Percentiles rank a stretch among this genome's conserved stretches.
Conservation (phyloP, 2,329 filamentous ascomycete species). For the Neonectria sp. region DNA sequence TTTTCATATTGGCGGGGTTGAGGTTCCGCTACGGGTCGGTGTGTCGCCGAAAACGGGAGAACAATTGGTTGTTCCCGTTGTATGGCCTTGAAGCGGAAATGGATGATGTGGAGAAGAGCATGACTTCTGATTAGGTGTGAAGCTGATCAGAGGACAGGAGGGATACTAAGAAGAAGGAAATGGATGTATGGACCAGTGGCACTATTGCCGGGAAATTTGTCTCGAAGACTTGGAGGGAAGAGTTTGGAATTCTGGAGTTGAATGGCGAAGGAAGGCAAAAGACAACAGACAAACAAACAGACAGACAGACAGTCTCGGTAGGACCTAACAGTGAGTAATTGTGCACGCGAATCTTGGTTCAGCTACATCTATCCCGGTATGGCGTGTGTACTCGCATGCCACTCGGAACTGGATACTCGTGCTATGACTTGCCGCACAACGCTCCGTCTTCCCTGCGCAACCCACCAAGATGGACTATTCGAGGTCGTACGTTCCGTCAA, state of each 20-base stretch:
- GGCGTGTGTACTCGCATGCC: neutral
- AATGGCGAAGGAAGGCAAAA: neutral
- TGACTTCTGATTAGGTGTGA: neutral
- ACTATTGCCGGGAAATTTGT: slow-evolving; percentile 3
- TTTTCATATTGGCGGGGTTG: neutral
- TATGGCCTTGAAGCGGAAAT: neutral
- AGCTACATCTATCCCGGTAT: neutral
- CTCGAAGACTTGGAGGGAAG: neutral
- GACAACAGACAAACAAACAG: slow-evolving; percentile 1
- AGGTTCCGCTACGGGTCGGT: neutral
- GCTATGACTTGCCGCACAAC: neutral
- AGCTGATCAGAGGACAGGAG: neutral
- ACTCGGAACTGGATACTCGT: neutral
- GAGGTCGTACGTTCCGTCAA: neutral
- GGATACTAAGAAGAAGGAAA: neutral
- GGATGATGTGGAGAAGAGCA: neutral
- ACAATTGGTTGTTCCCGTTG: no score
- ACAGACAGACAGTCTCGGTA: slow-evolving; percentile 19
- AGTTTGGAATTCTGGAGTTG: neutral
- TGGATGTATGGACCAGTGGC: neutral
- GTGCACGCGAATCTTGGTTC: neutral
- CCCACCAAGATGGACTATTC: neutral
- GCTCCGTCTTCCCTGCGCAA: neutral
- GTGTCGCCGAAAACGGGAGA: neutral
- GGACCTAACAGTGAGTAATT: slow-evolving; percentile 26